A percentile compares a stretch with the other conserved stretches of the same genome.
phyloP scores from a whole-genome alignment of 2,329 filamentous ascomycete genomes.

The Coleophoma crateriformis region DNA sequence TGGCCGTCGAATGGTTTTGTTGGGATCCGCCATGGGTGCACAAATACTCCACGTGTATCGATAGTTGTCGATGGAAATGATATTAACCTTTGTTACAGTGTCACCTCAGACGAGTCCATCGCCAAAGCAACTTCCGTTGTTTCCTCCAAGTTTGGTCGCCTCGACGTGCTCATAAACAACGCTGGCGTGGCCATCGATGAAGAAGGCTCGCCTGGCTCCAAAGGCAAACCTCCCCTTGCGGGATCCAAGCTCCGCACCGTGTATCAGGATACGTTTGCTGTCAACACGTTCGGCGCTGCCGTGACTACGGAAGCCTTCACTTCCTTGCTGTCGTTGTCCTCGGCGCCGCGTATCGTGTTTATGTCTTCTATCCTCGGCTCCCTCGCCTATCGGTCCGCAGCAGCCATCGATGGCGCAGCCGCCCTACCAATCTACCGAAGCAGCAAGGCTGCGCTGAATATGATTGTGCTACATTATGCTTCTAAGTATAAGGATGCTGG shows the following conservation, averaged over 20 bases:
- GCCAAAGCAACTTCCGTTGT: not conserved
- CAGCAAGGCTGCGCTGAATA: conserved; percentile 4
- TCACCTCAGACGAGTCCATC: not conserved
- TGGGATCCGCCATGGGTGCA: too few species aligned
- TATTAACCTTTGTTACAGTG: not conserved
- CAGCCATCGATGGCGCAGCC: not conserved
- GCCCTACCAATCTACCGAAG: not conserved
- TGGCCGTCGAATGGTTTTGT: too few species aligned
- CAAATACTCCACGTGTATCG: too few species aligned
- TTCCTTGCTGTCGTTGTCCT: conserved; percentile 1
- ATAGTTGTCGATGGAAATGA: not conserved
- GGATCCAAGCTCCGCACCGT: not conserved
- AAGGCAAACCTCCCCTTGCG: not conserved
- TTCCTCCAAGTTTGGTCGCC: conserved; percentile 1
- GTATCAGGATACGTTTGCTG: not conserved
- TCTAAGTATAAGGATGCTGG: conserved; percentile 1
- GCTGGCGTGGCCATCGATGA: too few species aligned
- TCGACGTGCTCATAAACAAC: not conserved
- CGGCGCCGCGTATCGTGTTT: conserved; percentile 4
- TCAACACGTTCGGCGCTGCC: conserved; percentile 2
- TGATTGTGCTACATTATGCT: conserved; percentile 6
- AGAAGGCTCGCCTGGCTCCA: too few species aligned
- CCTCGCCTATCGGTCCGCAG: too few species aligned
- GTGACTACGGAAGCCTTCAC: conserved; percentile 1
- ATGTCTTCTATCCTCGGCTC: too few species aligned